phyloP scores from a whole-genome alignment of 805 yeast species.

The Ogataea saltuana region DNA sequence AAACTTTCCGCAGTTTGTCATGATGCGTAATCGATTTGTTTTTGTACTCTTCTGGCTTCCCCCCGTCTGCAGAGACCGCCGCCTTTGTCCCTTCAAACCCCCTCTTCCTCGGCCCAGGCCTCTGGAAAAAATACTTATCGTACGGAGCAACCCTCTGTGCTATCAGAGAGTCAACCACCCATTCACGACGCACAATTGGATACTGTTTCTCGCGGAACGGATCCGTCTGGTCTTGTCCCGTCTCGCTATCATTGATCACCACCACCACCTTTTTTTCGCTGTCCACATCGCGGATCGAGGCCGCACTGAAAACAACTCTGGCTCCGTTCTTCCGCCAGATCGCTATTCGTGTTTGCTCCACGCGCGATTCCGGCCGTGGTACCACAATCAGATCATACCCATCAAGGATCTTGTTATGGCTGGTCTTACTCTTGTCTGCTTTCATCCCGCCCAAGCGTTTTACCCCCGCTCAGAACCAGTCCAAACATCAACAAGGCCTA shows the following conservation, averaged over 20 bases:
- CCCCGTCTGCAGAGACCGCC: too few species aligned
- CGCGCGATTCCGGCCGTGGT: slow-evolving; percentile 19
- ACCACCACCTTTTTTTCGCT: slow-evolving; percentile 1
- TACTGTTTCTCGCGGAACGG: not conserved
- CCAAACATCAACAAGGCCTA: too few species aligned
- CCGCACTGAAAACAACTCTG: slow-evolving; percentile 7
- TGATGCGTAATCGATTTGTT: slow-evolving; percentile 5
- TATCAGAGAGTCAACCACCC: slow-evolving; percentile 19
- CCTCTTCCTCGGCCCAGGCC: too few species aligned
- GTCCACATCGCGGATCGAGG: not conserved
- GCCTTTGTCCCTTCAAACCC: too few species aligned
- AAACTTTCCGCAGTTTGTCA: slow-evolving; percentile 11
- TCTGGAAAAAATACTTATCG: slow-evolving; percentile 13
- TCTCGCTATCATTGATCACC: slow-evolving; percentile 12
- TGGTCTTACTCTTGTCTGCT: not conserved
- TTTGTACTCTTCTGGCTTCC: too few species aligned
- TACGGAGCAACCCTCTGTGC: slow-evolving; percentile 6
- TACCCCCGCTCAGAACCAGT: too few species aligned
- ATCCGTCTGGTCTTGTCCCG: slow-evolving; percentile 4
- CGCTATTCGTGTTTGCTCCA: slow-evolving; percentile 20
- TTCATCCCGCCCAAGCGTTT: too few species aligned
- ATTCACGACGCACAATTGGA: slow-evolving; percentile 14
- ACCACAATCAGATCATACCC: slow-evolving; percentile 22
- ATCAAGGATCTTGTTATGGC: slow-evolving; percentile 14
- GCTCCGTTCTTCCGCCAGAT: slow-evolving; percentile 34